Conservation (phyloP, 1,139 yeast genomes). For the Tardiomyces blankii region DNA sequence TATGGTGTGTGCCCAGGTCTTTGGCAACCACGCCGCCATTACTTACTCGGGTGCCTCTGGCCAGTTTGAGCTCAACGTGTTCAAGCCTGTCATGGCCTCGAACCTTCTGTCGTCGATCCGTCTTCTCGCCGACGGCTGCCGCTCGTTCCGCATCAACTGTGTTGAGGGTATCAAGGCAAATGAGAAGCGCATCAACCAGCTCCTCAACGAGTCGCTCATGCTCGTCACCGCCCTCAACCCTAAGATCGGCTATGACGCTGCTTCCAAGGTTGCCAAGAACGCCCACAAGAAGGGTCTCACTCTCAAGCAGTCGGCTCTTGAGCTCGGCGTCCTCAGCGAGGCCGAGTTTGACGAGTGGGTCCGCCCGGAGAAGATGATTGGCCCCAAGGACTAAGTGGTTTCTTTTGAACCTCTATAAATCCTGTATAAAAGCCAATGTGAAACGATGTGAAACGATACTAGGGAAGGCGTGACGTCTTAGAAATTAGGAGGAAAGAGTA, state of each 20-base stretch:
- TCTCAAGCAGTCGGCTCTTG: constrained; percentile 86
- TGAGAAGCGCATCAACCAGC: constrained; percentile 72
- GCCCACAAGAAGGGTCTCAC: constrained; percentile 98
- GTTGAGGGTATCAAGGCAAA: constrained; percentile 92
- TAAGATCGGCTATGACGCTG: constrained; percentile 94
- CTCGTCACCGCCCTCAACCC: constrained; percentile 97
- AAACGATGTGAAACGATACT: too few species aligned
- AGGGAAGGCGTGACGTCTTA: too few species aligned
- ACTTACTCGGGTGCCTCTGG: constrained; percentile 98
- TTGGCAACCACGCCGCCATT: constrained; percentile 91
- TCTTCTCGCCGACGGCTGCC: constrained; percentile 77
- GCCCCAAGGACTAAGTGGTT: constrained; percentile 47
- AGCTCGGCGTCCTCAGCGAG: constrained; percentile 69
- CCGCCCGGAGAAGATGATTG: constrained; percentile 95
- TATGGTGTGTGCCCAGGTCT: constrained; percentile 95
- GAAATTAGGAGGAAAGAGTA: too few species aligned
- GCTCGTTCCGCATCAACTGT: constrained; percentile 88
- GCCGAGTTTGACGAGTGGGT: constrained; percentile 95
- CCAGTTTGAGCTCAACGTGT: constrained; percentile 95
- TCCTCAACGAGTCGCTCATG: constrained; percentile 91
- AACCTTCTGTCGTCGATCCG: constrained; percentile 83
- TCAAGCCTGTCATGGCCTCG: constrained; percentile 91
- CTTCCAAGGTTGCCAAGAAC: constrained; percentile 95
- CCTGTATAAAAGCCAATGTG: constrained; percentile 60
- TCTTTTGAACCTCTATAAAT: too few species aligned